Conservation (phyloP, 345 rosid genomes). For the Arabis hirsuta region DNA sequence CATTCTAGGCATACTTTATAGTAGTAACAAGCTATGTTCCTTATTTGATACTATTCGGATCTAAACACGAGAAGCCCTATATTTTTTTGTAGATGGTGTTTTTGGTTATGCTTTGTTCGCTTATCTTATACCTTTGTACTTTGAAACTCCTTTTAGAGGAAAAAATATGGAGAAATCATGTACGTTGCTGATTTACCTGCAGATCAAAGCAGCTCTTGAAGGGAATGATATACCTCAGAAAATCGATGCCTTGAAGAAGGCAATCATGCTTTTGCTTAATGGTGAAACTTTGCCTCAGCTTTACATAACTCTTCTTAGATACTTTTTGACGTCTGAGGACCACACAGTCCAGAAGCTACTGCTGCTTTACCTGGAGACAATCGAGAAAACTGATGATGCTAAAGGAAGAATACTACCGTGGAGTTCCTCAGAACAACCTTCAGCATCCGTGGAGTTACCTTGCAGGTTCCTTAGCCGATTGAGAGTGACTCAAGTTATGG, state of each 20-base stretch:
- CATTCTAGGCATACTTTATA: too few species aligned
- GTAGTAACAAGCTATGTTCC: too few species aligned
- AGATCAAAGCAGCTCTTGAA: constrained; percentile 92
- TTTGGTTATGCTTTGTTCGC: neutral
- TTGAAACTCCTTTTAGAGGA: neutral
- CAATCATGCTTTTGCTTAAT: constrained; percentile 85
- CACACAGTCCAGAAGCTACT: constrained; percentile 91
- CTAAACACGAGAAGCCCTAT: too few species aligned
- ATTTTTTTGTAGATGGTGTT: too few species aligned
- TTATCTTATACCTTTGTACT: neutral
- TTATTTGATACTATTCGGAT: too few species aligned
- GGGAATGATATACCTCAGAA: constrained; percentile 69
- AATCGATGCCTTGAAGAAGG: constrained; percentile 87
- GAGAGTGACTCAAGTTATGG: constrained; percentile 60
- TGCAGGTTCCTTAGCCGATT: constrained; percentile 71
- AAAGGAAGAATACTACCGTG: constrained; percentile 76
- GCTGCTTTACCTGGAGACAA: constrained; percentile 85
- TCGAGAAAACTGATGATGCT: constrained; percentile 76
- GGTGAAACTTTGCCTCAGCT: constrained; percentile 95
- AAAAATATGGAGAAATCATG: constrained; percentile 86
- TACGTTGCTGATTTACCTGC: constrained; percentile 77
- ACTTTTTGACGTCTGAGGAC: constrained; percentile 89
- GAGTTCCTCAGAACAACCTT: constrained; percentile 97
- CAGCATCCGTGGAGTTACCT: constrained; percentile 82
- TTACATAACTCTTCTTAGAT: constrained; percentile 89